phyloP scores from a whole-genome alignment of 345 rosid species.

The Pelargonium nanum region DNA sequence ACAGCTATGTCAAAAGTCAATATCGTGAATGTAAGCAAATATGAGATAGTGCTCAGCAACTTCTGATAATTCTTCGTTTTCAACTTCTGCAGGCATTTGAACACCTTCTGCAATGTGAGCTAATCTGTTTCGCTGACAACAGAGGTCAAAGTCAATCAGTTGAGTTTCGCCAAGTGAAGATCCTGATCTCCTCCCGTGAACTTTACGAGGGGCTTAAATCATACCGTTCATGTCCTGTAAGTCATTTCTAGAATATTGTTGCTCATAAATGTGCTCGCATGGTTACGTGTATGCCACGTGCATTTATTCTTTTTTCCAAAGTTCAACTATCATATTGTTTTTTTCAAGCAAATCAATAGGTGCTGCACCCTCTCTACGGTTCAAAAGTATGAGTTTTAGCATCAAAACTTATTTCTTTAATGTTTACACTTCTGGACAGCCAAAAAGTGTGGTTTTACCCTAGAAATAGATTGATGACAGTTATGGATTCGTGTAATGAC shows the following conservation, averaged over 20 bases:
- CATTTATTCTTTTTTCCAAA: no score
- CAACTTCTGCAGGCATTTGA: conserved; percentile 67
- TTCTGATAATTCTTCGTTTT: conserved; percentile 8
- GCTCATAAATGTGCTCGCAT: no score
- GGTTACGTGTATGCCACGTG: no score
- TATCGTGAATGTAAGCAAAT: background rate
- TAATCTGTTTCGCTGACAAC: conserved; percentile 54
- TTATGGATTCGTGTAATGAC: no score
- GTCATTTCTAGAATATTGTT: conserved; percentile 13
- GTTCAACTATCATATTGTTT: no score
- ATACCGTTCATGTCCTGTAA: conserved; percentile 80
- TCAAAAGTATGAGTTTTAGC: no score
- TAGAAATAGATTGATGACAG: no score
- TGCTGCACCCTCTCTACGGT: no score
- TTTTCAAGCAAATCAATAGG: no score
- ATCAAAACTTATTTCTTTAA: no score
- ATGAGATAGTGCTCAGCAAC: background rate
- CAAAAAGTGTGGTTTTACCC: no score
- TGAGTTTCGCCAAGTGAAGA: conserved; percentile 67
- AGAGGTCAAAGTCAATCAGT: conserved; percentile 54
- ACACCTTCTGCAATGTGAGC: conserved; percentile 53
- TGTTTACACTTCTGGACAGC: no score
- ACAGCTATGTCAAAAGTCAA: background rate
- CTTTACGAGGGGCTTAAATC: conserved; percentile 68
- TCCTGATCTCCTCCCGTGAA: conserved; percentile 54